phyloP scores from a whole-genome alignment of 495 filamentous ascomycete genomes.

The Bathelium albidoporum region DNA sequence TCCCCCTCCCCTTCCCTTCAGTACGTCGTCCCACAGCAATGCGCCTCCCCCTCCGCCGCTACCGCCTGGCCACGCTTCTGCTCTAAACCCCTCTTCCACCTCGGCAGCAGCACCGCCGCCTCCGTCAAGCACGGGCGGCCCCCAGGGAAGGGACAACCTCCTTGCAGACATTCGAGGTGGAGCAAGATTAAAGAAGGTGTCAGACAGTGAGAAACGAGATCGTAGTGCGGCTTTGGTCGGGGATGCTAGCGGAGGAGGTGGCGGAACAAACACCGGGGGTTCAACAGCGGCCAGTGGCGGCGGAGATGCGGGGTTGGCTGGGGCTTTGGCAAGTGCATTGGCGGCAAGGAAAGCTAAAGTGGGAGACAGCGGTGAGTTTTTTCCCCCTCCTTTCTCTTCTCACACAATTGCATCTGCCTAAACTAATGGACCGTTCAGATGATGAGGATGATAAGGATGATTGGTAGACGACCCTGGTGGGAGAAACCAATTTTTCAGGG shows the following conservation, averaged over 20 bases:
- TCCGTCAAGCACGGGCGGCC: slow-evolving; percentile 39
- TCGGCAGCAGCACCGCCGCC: slow-evolving; percentile 41
- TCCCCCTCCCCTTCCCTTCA: no score
- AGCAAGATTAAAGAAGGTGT: slow-evolving; percentile 69
- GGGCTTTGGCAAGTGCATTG: slow-evolving; percentile 70
- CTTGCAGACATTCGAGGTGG: slow-evolving; percentile 71
- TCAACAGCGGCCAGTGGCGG: slow-evolving; percentile 33
- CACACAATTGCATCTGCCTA: neutral
- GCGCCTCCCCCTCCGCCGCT: slow-evolving; percentile 51
- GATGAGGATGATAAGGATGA: slow-evolving; percentile 27
- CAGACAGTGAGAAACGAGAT: slow-evolving; percentile 64
- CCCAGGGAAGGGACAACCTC: slow-evolving; percentile 48
- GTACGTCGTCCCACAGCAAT: neutral
- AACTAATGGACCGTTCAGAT: slow-evolving; percentile 14
- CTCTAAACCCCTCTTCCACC: neutral
- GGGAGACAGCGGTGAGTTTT: slow-evolving; percentile 73
- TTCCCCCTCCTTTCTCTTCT: no score
- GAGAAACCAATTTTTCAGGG: neutral
- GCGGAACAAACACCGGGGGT: slow-evolving; percentile 44
- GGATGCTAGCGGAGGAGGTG: slow-evolving; percentile 7
- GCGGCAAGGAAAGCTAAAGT: slow-evolving; percentile 82
- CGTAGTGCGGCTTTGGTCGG: slow-evolving; percentile 60
- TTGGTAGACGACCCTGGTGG: slow-evolving; percentile 10
- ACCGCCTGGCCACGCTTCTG: slow-evolving; percentile 43
- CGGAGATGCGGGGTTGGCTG: slow-evolving; percentile 59